A percentile compares a stretch with the other conserved stretches of the same genome.
Evolutionary conservation across 257 asterid genomes (phyloP).

Genomic region (Solanum bulbocastanum): DNA sequence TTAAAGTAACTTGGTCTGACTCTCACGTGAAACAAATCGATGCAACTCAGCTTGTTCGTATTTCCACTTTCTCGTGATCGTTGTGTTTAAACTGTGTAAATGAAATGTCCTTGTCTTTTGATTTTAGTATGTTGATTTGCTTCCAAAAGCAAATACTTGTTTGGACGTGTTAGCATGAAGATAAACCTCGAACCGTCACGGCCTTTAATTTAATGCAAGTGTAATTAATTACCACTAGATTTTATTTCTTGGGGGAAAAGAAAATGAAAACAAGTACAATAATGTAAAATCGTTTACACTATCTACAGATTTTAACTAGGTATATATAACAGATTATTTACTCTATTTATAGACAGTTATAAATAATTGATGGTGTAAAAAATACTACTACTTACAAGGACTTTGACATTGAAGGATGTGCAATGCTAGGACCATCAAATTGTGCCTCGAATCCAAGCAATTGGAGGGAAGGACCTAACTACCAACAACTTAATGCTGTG

Average conservation of each 20-base stretch:
- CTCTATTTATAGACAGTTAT: no score
- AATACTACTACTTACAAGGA: slow-evolving; percentile 35
- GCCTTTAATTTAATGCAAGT: slow-evolving; percentile 17
- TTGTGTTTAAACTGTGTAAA: neutral
- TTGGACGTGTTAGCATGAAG: slow-evolving; percentile 32
- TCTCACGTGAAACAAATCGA: slow-evolving; percentile 55
- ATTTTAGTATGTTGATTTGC: slow-evolving; percentile 25
- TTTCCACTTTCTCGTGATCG: neutral
- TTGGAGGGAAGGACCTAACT: slow-evolving; percentile 75
- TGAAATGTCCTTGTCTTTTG: neutral
- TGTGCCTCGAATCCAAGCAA: slow-evolving; percentile 43
- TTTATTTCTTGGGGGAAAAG: neutral
- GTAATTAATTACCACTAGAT: neutral
- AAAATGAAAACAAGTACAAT: neutral
- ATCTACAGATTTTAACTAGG: neutral
- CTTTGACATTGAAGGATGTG: slow-evolving; percentile 77
- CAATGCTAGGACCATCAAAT: slow-evolving; percentile 46
- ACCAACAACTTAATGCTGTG: slow-evolving; percentile 39
- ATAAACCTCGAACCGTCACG: slow-evolving; percentile 32
- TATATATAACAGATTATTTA: neutral
- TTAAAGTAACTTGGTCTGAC: slow-evolving; percentile 45
- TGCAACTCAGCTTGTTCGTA: slow-evolving; percentile 43
- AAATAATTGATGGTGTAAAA: no score
- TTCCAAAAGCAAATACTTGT: slow-evolving; percentile 15
- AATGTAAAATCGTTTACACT: no score